Conservation (phyloP, 139 green algal species). For the Volvox reticuliferus region DNA sequence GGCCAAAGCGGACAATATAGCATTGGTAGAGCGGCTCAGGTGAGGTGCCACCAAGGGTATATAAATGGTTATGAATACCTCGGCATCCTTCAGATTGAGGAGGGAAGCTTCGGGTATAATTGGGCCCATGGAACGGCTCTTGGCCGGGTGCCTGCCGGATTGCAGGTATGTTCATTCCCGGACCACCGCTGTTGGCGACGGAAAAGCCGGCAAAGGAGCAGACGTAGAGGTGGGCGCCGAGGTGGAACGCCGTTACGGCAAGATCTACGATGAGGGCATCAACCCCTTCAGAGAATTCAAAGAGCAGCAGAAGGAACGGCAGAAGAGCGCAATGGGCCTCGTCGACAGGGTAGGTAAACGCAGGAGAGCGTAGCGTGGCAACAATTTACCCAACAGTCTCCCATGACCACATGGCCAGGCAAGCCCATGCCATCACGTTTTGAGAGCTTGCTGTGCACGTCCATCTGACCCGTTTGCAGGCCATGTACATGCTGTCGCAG, state of each 20-base stretch:
- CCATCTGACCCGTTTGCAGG: not conserved
- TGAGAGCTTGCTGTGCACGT: not conserved
- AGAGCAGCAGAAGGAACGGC: constrained; percentile 59
- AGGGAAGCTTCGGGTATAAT: too few relatives aligned
- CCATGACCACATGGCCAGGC: too few relatives aligned
- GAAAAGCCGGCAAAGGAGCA: constrained; percentile 31
- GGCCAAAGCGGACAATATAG: constrained; percentile 89
- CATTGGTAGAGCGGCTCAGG: constrained; percentile 89
- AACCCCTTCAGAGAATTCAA: constrained; percentile 93
- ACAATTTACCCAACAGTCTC: too few relatives aligned
- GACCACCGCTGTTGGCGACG: not conserved
- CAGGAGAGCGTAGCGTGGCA: too few relatives aligned
- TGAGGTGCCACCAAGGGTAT: constrained; percentile 47
- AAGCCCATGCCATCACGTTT: too few relatives aligned
- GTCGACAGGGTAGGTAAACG: constrained; percentile 44
- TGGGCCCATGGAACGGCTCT: too few relatives aligned
- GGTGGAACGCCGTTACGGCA: constrained; percentile 86
- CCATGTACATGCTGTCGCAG: constrained; percentile 67
- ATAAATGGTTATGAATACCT: too few relatives aligned
- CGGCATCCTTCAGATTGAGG: too few relatives aligned
- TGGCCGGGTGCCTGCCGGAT: not conserved
- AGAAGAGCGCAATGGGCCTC: constrained; percentile 53
- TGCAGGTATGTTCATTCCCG: constrained; percentile 59
- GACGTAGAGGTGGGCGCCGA: constrained; percentile 76
- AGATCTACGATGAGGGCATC: constrained; percentile 90